Evolutionary conservation across 768 basidiomycete genomes (phyloP), one percentile per base, ranked within the genome.

Genomic region (Russula griseocarnosa): DNA sequence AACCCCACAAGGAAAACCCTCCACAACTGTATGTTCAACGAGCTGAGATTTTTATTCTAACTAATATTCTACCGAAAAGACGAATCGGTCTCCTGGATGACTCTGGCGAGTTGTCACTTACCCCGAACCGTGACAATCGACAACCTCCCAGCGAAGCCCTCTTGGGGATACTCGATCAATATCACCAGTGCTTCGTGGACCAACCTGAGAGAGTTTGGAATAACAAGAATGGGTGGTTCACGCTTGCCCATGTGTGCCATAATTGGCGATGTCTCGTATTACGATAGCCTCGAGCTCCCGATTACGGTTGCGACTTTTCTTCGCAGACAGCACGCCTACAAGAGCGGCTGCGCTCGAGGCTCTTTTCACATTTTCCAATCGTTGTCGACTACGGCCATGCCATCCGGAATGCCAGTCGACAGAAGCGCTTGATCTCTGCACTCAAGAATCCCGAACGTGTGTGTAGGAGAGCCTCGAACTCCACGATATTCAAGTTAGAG

Each of bases 141-240:
- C n/a, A 47, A 22, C n/a, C 22, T 47, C 46, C 46, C 9, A n/a
- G 22, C n/a, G 46, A 47, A 22, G 46, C 13, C 22, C n/a, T 47
- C n/a, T 22, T 47, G 46, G n/a, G 13, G 10, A 47, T 47, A 47
- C 22, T 47, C 46, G n/a, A 47, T 47, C 9, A 11, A 3, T 47
- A 47, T 22, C 55, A 32, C 2, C 38, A 26, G 8, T 40, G 6
- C 14, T 55, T 38, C 36, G 14, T 7, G 8, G 26, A n/a, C 22
- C 10, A 5, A 4, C 16, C 22, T 11, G 26, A 55, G 22, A 55
- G 38, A 9, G 3, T 5, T 20, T 56, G 55, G 55, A 42, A 56
- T 22, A 42, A 18, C 26, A 56, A 13, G 13, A 28, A n/a, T 10
- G 55, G 55, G 20, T 56, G 55, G 55, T 44, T 56, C 55, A 56